Percentiles rank a stretch among this genome's conserved stretches.
Evolutionary conservation across 2,329 filamentous ascomycete genomes (phyloP).

Genomic region (Fusarium robinianum): DNA sequence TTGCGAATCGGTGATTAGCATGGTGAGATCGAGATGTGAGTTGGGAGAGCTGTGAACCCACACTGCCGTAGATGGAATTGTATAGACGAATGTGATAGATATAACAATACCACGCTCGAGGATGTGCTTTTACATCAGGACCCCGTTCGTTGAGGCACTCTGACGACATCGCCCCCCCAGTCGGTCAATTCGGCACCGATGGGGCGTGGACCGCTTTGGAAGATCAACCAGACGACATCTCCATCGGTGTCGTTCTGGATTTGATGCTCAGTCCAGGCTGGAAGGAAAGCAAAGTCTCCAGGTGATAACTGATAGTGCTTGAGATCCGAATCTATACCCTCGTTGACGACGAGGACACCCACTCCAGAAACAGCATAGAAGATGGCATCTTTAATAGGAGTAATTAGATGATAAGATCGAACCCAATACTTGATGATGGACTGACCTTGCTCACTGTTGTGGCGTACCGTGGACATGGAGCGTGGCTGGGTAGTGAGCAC

Average conservation of each 20-base stretch:
- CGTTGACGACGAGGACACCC: slow-evolving; percentile 62
- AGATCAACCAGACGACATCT: slow-evolving; percentile 68
- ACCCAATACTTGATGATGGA: background rate
- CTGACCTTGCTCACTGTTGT: slow-evolving; percentile 70
- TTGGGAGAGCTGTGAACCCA: slow-evolving; percentile 13
- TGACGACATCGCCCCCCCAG: slow-evolving; percentile 59
- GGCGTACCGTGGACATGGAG: slow-evolving; percentile 65
- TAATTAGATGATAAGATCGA: slow-evolving; percentile 4
- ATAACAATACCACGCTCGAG: too few species aligned
- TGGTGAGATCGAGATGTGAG: slow-evolving; percentile 37
- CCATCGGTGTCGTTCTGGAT: slow-evolving; percentile 66
- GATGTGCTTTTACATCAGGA: background rate
- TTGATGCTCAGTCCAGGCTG: slow-evolving; percentile 72
- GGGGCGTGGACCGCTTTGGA: slow-evolving; percentile 63
- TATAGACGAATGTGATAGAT: slow-evolving; percentile 5
- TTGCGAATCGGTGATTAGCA: slow-evolving; percentile 37
- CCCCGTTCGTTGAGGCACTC: slow-evolving; percentile 19
- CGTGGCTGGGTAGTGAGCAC: slow-evolving; percentile 68
- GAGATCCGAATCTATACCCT: slow-evolving; percentile 55
- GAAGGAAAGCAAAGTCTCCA: slow-evolving; percentile 73
- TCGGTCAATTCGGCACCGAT: slow-evolving; percentile 65
- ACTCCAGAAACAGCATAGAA: slow-evolving; percentile 67
- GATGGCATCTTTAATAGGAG: slow-evolving; percentile 60
- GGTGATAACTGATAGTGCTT: slow-evolving; percentile 61
- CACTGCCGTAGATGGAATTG: too few species aligned